Percentiles rank a stretch among this genome's conserved stretches.
phyloP scores from a whole-genome alignment of 768 basidiomycete genomes.

The Kwoniella sp. region DNA sequence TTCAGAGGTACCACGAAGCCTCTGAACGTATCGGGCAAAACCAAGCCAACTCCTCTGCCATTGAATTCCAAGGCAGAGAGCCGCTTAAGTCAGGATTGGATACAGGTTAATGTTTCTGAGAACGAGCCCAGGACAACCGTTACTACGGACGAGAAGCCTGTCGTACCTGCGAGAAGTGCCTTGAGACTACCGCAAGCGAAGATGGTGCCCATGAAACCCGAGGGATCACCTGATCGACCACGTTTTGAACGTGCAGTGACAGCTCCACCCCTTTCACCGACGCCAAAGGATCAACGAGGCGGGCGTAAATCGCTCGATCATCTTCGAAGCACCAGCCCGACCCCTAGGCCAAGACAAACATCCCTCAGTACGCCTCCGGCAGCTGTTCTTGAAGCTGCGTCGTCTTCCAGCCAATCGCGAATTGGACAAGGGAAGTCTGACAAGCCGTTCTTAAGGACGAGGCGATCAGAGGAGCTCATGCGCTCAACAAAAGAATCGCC shows the following conservation, averaged over 20 bases:
- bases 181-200: constrained; percentile 15
- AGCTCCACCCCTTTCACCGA: constrained; percentile 34
- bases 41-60: constrained; percentile 11
- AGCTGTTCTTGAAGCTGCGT: constrained; percentile 19
- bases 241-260: constrained; percentile 37
- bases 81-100: constrained; percentile 46
- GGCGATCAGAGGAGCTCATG: constrained; percentile 40
- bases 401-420: background rate
- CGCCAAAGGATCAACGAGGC: constrained; percentile 9
- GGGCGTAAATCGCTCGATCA: constrained; percentile 38
- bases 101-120: constrained; percentile 24
- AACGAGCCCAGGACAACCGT: background rate
- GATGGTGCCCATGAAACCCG: constrained; percentile 44
- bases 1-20: constrained; percentile 10
- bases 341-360: constrained; percentile 23
- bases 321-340: constrained; percentile 29
- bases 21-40: constrained; percentile 1
- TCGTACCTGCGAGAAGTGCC: constrained; percentile 8
- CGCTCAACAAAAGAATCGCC: constrained; percentile 22
- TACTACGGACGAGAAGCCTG: constrained; percentile 1
- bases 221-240: constrained; percentile 30
- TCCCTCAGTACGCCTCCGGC: constrained; percentile 39
- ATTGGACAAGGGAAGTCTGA: constrained; percentile 1
- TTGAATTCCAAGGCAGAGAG: constrained; percentile 26
- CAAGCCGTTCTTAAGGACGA: constrained; percentile 25